Evolutionary conservation across 768 basidiomycete genomes (phyloP), one percentile per base, ranked within the genome.

Genomic region (Boletus rubroflammeus): DNA sequence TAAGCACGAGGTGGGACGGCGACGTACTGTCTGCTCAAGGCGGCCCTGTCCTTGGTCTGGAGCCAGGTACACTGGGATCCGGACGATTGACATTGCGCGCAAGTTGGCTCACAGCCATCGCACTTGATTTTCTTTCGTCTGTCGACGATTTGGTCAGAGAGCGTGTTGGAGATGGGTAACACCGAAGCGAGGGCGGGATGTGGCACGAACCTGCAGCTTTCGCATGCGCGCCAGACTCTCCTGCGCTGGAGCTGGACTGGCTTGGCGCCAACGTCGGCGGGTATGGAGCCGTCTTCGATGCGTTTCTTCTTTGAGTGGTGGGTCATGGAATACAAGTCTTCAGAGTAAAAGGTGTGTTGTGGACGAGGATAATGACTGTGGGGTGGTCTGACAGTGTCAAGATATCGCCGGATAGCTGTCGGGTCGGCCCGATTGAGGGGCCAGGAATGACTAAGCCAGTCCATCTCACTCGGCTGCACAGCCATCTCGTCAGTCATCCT

Each of bases 101-200:
- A 93, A 11, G 85, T 87, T 13, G 91, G 91, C 67, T 93, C 91
- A 63, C 76, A 81, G 59, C 91, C 91, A 74, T 93, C 91, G 72
- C 91, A 93, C 70, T 93, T 93, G 68, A 93, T 92, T 79, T 93
- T 93, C 82, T 93, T 93, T 60, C 90, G 84, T 57, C 91, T 91
- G 69, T 32, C 48, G 40, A 53, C 38, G 65, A 57, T 50, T 26
- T 54, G 35, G 62, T 61, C 51, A 59, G 57, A 32, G 53, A 51
- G 51, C 49, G 59, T 51, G 51, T 53, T 55, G 46, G 58, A 47
- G 40, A 31, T 48, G n/a, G 51, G 58, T 59, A 57, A 57, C 54
- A 57, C 2, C 5, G 31, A 47, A 11, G 34, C 7, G 42, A 44
- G 17, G 28, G 29, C 11, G 23, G 48, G 61, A 57, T 40, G 56